Evolutionary conservation across 1,284 basidiomycete species (phyloP).

Genomic region (Singerocomus inundabilis): DNA sequence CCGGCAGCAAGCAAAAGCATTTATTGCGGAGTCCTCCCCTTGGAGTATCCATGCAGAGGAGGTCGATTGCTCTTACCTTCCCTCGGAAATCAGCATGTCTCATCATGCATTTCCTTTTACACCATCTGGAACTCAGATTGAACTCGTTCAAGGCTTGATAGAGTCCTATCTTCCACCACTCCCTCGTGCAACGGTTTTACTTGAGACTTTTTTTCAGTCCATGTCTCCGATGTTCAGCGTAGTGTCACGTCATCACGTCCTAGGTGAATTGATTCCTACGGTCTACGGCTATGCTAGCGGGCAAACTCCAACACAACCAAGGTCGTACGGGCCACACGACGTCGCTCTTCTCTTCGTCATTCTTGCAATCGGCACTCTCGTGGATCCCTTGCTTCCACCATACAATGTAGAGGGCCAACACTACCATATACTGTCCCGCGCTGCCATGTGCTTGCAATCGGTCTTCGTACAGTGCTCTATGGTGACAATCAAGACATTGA

Average conservation of each 20-base stretch:
- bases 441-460: constrained; percentile 46
- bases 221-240: constrained; percentile 56
- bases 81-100: constrained; percentile 40
- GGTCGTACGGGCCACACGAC: constrained; percentile 46
- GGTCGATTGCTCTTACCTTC: constrained; percentile 43
- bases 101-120: constrained; percentile 44
- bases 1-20: constrained; percentile 15
- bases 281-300: constrained; percentile 34
- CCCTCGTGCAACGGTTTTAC: constrained; percentile 41
- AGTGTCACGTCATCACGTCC: constrained; percentile 44
- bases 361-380: constrained; percentile 49
- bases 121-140: constrained; percentile 34
- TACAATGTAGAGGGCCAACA: constrained; percentile 54
- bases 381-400: constrained; percentile 47
- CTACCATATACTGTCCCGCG: constrained; percentile 49
- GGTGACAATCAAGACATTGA: constrained; percentile 47
- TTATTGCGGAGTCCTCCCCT: constrained; percentile 10
- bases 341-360: constrained; percentile 49
- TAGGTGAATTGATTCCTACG: constrained; percentile 45
- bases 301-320: constrained; percentile 13
- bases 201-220: constrained; percentile 49
- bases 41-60: constrained; percentile 30
- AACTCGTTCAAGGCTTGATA: constrained; percentile 38
- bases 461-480: constrained; percentile 43
- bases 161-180: constrained; percentile 45